A percentile compares a stretch with the other conserved stretches of the same genome.
Conservation (phyloP, 108 stramenopile genomes). For the Nitzschia sp. region DNA sequence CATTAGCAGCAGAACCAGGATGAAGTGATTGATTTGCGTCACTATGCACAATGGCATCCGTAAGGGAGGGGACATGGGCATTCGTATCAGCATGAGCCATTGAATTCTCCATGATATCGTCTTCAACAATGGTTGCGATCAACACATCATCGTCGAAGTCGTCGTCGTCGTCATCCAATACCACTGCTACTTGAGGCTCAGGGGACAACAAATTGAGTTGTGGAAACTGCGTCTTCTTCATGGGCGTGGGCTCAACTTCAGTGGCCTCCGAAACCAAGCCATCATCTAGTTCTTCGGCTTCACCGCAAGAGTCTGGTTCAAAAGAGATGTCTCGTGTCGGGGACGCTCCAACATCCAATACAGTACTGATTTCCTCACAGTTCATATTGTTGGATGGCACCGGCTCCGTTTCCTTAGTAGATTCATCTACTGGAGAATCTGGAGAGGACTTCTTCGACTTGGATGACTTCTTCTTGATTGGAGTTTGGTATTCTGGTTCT, state of each 20-base stretch:
- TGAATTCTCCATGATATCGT: slow-evolving; percentile 2
- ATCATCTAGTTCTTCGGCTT: neutral
- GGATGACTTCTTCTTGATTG: neutral
- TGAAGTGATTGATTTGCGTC: too few relatives aligned
- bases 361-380: neutral
- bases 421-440: neutral
- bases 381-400: neutral
- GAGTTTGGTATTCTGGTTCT: neutral
- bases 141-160: slow-evolving; percentile 30
- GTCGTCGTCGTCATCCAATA: slow-evolving; percentile 31
- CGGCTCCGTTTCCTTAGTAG: neutral
- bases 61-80: too few relatives aligned
- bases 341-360: neutral
- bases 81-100: neutral
- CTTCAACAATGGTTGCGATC: slow-evolving; percentile 32
- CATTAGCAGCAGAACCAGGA: too few relatives aligned
- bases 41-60: too few relatives aligned
- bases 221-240: neutral
- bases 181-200: slow-evolving; percentile 18
- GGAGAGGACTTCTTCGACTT: neutral
- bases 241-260: slow-evolving; percentile 14
- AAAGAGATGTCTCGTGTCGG: neutral
- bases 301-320: neutral
- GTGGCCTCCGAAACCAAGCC: slow-evolving; percentile 7
- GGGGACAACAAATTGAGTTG: slow-evolving; percentile 12